A percentile compares a stretch with the other conserved stretches of the same genome.
phyloP scores from a whole-genome alignment of 1,139 yeast genomes.

The Blastobotrys petasosporus region DNA sequence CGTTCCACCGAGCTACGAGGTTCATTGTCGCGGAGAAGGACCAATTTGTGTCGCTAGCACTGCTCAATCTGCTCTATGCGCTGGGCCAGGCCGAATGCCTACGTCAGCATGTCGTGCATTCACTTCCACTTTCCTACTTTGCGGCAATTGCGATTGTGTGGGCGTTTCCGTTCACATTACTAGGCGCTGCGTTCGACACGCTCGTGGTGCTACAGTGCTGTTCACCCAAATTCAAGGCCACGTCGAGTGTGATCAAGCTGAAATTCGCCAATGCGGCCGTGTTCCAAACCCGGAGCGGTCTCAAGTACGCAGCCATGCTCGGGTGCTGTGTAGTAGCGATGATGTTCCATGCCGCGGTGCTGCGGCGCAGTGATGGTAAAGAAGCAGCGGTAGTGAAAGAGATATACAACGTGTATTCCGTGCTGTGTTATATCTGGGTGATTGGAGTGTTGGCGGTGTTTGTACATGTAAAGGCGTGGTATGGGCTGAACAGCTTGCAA shows the following conservation, averaged over 20 bases:
- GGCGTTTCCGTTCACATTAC: constrained; percentile 6
- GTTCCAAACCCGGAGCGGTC: constrained; percentile 1
- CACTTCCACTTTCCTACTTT: background rate
- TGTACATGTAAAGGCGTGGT: constrained; percentile 6
- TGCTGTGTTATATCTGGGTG: constrained; percentile 1
- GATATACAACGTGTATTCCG: constrained; percentile 4
- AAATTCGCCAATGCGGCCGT: constrained; percentile 6
- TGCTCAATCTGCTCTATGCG: constrained; percentile 1
- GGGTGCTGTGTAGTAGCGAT: constrained; percentile 1
- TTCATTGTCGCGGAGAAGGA: constrained; percentile 6
- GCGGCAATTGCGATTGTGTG: constrained; percentile 3
- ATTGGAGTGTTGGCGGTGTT: background rate
- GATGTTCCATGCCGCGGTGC: constrained; percentile 6
- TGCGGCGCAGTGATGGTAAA: background rate
- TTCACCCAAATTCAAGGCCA: constrained; percentile 6
- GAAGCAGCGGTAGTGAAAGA: background rate
- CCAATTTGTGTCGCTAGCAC: constrained; percentile 1
- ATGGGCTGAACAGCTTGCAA: background rate
- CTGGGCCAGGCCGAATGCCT: constrained; percentile 4
- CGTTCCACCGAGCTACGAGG: constrained; percentile 1
- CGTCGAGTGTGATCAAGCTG: constrained; percentile 1
- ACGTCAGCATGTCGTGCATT: constrained; percentile 2
- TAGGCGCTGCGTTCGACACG: constrained; percentile 6
- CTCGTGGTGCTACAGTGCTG: constrained; percentile 8
- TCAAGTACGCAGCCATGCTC: constrained; percentile 1